Percentiles rank a stretch among this genome's conserved stretches.
Conservation (phyloP, 2,329 filamentous ascomycete species). For the Westerdykella aurantiaca region DNA sequence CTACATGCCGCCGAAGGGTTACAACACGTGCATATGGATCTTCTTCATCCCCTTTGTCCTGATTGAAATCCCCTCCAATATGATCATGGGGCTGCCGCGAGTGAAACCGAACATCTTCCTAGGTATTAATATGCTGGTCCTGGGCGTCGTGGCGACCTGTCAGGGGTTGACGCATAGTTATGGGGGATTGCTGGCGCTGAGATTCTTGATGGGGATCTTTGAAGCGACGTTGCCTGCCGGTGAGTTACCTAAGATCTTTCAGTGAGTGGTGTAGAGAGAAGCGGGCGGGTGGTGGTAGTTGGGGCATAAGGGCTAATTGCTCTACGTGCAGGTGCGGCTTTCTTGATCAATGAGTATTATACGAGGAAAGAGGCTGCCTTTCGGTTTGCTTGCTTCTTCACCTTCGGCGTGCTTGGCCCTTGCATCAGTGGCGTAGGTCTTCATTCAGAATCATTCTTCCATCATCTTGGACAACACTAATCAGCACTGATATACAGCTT, state of each 20-base stretch:
- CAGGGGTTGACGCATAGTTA: conserved; percentile 27
- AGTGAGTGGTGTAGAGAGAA: not conserved
- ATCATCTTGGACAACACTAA: not conserved
- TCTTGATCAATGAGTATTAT: conserved; percentile 38
- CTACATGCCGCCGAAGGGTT: conserved; percentile 57
- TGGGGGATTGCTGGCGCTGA: conserved; percentile 20
- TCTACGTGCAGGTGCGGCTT: conserved; percentile 19
- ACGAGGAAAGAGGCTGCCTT: conserved; percentile 50
- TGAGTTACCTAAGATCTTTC: conserved; percentile 1
- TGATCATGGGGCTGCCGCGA: conserved; percentile 61
- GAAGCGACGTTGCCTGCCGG: conserved; percentile 29
- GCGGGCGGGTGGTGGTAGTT: not conserved
- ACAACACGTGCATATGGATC: conserved; percentile 69
- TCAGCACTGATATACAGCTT: conserved; percentile 18
- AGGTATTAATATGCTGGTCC: conserved; percentile 68
- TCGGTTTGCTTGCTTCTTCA: conserved; percentile 49
- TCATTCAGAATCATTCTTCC: not conserved
- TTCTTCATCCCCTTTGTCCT: conserved; percentile 82
- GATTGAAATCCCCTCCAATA: conserved; percentile 70
- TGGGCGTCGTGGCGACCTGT: conserved; percentile 49
- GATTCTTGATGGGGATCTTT: conserved; percentile 32
- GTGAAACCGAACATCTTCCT: conserved; percentile 72
- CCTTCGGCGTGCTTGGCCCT: conserved; percentile 49
- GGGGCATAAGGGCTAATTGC: not conserved
- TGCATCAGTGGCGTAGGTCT: conserved; percentile 45